A percentile compares a stretch with the other conserved stretches of the same genome.
Conservation (phyloP, 345 rosid genomes). For the Erodium maritimum region DNA sequence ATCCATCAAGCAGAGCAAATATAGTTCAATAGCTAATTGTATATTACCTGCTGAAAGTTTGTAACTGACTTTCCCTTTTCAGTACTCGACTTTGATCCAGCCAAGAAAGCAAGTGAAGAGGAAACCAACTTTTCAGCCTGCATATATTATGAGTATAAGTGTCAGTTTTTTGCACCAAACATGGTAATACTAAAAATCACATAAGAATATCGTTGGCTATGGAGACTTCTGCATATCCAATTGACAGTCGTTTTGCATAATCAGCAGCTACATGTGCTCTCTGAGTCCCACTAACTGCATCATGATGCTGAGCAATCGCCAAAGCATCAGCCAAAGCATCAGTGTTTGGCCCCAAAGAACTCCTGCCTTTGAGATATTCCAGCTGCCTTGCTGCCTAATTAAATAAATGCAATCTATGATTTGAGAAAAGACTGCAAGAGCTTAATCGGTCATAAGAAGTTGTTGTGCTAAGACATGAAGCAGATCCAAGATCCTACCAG, state of each 20-base stretch:
- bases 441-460: not conserved
- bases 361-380: constrained; percentile 68
- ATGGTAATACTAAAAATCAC: not conserved
- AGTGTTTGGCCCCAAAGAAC: constrained; percentile 46
- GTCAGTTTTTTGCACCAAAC: not conserved
- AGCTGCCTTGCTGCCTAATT: constrained; percentile 76
- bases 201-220: constrained; percentile 7
- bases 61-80: constrained; percentile 25
- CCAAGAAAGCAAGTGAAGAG: constrained; percentile 59
- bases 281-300: constrained; percentile 93
- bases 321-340: constrained; percentile 70
- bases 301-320: constrained; percentile 95
- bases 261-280: constrained; percentile 95
- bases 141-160: not conserved
- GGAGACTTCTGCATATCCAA: constrained; percentile 76
- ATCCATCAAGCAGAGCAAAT: not conserved
- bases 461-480: constrained; percentile 1
- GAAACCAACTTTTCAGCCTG: constrained; percentile 79
- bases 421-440: not conserved
- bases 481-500: constrained; percentile 33
- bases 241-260: constrained; percentile 79
- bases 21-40: not conserved
- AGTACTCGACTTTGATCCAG: constrained; percentile 32
- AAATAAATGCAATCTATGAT: not conserved
- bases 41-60: constrained; percentile 59